phyloP scores from a whole-genome alignment of 768 basidiomycete genomes.

The Phaeotremella skinneri region DNA sequence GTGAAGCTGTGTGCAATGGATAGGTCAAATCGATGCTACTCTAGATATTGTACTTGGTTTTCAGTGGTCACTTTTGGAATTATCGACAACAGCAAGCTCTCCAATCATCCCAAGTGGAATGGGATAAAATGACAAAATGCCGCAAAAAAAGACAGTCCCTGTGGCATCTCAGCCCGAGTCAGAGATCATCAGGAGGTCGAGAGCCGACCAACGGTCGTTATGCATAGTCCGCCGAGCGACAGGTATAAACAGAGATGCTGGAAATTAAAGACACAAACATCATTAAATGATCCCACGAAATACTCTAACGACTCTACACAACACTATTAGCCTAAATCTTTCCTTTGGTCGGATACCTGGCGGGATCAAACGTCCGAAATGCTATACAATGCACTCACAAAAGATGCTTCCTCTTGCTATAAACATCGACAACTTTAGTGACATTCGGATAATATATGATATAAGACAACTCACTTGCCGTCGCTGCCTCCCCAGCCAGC shows the following conservation, averaged over 20 bases:
- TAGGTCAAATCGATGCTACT: background rate
- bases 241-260: background rate
- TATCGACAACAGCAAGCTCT: too few species aligned
- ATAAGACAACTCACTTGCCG: conserved; percentile 53
- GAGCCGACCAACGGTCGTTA: too few species aligned
- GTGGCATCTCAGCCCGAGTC: too few species aligned
- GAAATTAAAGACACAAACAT: background rate
- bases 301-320: background rate
- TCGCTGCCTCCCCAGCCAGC: conserved; percentile 71
- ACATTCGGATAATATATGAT: background rate
- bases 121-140: too few species aligned
- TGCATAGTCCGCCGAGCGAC: background rate
- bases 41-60: too few species aligned
- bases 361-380: too few species aligned
- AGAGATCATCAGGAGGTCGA: too few species aligned
- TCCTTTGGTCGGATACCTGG: background rate
- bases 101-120: too few species aligned
- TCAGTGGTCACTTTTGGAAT: too few species aligned
- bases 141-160: too few species aligned
- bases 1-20: too few species aligned
- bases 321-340: background rate
- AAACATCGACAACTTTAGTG: background rate
- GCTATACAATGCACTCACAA: too few species aligned
- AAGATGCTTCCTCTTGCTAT: conserved; percentile 29
- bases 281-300: background rate